Base-by-base conservation (phyloP, 345 rosid species). In the Cardamine resedifolia region DNA sequence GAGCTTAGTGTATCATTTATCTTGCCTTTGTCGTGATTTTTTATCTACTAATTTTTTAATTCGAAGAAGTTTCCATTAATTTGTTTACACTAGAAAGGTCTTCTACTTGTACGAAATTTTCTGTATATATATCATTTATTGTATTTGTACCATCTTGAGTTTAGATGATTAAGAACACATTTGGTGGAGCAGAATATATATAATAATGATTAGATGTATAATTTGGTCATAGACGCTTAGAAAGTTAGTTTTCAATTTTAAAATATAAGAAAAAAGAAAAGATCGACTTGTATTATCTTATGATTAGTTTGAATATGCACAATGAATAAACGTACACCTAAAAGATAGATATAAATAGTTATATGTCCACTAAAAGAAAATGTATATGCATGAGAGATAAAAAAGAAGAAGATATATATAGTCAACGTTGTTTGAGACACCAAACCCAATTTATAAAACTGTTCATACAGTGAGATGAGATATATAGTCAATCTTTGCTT, bases 341-440 rank as follows among this genome's bases (percentile, higher is more conserved):
- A 31, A 66, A 51, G 33, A 18, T 23, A 66, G 10, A 15, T 21
- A 23, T 66, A 5, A 34, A 66, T 34, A 51, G 16, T 21, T 18
- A 51, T n/a, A n/a, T n/a, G n/a, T 38, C 19, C 27, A 38, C 23
- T 16, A 26, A 6, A 47, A 28, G 12, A 27, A 64, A 47, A 47
- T 28, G 12, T 28, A 7, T 24, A n/a, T n/a, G n/a, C n/a, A n/a
- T 16, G 52, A 24, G 26, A 63, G 2, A 44, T 27, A 8, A 21
- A 55, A 55, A n/a, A n/a, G n/a, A n/a, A n/a, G n/a, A n/a, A n/a
- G n/a, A 31, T 26, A 36, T 4, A 24, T 23, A 67, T 52, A 67
- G 71, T 67, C 62, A 67, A 53, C 28, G 41, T 67, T 53, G 5
- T 39, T 30, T 18, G 14, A 38, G 51, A 67, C 51, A 26, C 62